Base-by-base conservation (phyloP, 495 filamentous ascomycete species). In the Acidiella bohemica region DNA sequence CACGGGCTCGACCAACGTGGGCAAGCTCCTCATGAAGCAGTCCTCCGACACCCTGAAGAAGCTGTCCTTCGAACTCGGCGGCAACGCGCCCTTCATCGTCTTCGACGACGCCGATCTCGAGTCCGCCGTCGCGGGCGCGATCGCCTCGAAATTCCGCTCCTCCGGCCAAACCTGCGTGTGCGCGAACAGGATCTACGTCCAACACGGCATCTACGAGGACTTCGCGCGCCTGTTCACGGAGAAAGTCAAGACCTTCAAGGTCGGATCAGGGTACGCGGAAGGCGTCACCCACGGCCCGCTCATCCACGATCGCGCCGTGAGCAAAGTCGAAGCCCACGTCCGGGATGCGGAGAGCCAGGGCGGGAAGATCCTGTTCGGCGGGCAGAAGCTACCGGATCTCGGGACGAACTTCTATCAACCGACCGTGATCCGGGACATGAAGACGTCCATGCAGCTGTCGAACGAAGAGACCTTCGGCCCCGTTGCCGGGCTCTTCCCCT, bases 81-180 rank as follows among this genome's bases (percentile, higher is more conserved):
- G 80, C 4, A 83, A 84, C 55, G 80, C 78, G 31, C 80, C 79
- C 0, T 81, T 81, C 58, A 63, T 83, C 30, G 70, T 83, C 5
- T 83, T 84, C 50, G 73, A 81, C 34, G 80, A 84, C 54, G 78
- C 79, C 14, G 73, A 81, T 39, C 59, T 82, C 12, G 68, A 80
- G 13, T 63, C 71, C 36, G 75, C 78, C 3, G 59, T 76, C 7
- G 64, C 70, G 17, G 69, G 67, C 34, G 65, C 78, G 13, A 74
- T 79, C 46, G 57, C 66, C 1, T 63, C 73, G 25, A 81, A 81
- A 47, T 81, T 77, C 67, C 68, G 77, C 17, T 72, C 75, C 55
- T 71, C 71, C 0, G 77, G 80, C 4, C 80, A 84, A 54, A 79
- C 80, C 0, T 84, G 80, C 51, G 76, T 83, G 25, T 78, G 77